Evolutionary conservation across 2,329 filamentous ascomycete species (phyloP), one percentile per base, ranked within the genome.

Genomic region (Nannizziopsis arthrosporioides): DNA sequence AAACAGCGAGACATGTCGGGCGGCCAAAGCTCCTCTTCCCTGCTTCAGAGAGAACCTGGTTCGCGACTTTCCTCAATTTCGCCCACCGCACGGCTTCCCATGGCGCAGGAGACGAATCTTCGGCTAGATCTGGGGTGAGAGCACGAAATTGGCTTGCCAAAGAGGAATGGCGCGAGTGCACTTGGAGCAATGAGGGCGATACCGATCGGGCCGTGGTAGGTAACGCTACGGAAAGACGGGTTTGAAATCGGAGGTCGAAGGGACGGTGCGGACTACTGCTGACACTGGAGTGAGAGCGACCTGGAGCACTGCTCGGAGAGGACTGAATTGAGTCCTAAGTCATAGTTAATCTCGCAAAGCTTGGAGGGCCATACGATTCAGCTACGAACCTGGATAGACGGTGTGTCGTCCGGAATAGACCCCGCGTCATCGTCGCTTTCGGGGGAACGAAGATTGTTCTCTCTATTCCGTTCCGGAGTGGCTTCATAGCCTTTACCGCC

Each of bases 61-160:
- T 80, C 18, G 87, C 88, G 53, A 98, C 78, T 64, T 93, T 96
- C 60, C 82, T 85, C 49, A 98, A 70, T 61, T 85, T 92, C 1
- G 87, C 96, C 93, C 93, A 98, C 61, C 89, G 78, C 51, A 98
- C 84, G 47, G 96, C 88, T 60, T 98, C 92, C 93, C 92, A 98
- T 1, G 92, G 92, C 4, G 85, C 80, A 47, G 86, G 81, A 2
- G 80, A 75, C 1, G 81, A 79, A 54, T 90, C 84, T 55, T 92
- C 84, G 42, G 84, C 84, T 44, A 74, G 70, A 48, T 80, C 71
- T 38, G 76, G 66, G 50, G 82, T 80, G 32, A 69, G 68, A 11
- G 75, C 62, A 2, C 81, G 60, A 9, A 85, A 66, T 55, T 85
- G 80, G 57, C 85, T 93, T 39, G 76, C 82, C 15, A 88, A 60